Base-by-base conservation (phyloP, 78 protist genomes). In the slime mould (Dictyostelium discoideum) region DNA sequence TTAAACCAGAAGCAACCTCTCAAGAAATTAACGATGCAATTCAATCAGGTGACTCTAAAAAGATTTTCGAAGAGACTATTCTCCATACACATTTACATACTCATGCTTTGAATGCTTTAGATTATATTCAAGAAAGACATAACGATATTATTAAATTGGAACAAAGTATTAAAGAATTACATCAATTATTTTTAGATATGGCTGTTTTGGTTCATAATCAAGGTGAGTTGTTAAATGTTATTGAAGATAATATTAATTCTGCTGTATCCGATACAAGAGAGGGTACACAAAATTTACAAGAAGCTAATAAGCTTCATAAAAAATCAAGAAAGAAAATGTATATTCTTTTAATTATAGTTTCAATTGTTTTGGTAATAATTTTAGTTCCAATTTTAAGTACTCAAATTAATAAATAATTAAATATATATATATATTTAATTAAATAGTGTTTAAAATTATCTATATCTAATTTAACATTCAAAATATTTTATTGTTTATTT, bases 131-230 rank as follows among this genome's bases (percentile, higher is more conserved):
- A 86, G 97, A 97, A 39, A 76, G 93, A 82, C 99, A 95, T 87
- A 57, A 86, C 50, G 99, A 98, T 94, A 86, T 98, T 73, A 26
- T 76, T 10, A 83, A 84, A 67, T 72, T 98, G 57, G 98, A 96
- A 63, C 81, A 84, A n/a, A 92, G 97, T 54, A 93, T 98, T 32
- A 29, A 50, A 18, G 99, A 98, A 94, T 85, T 98, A 80, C 97
- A 98, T 92, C 97, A 96, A 67, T 83, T 98, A 24, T 97, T 97
- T 72, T 37, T 92, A 20, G 99, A 98, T 84, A 96, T 98, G 97
- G 96, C 98, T 14, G 93, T 95, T 6, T 85, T 98, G 22, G 98
- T 98, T 60, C 90, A 94, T n/a, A 65, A 24, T 44, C 99, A 98
- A 86, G 97, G 97, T 46, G 98, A 98, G 82, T 22, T 96, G 60